Evolutionary conservation across 192 early-diverging fungal species (phyloP), one percentile per base, ranked within the genome.

Genomic region (Umbelopsis vinacea): DNA sequence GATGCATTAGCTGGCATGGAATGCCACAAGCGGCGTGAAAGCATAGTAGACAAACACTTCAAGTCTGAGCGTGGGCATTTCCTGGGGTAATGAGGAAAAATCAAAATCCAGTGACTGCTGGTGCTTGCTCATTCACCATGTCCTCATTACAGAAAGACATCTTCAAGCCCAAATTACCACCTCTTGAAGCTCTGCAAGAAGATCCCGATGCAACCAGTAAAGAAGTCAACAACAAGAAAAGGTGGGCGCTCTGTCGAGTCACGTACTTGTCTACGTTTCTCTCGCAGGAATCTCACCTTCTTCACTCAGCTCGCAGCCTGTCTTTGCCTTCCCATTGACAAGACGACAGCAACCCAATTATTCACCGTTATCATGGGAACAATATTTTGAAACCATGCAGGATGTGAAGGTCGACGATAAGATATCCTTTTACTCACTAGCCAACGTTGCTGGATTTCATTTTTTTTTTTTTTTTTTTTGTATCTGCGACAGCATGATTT

Each of bases 311-410:
- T 35, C 4, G 17, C 57, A 19, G 12, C 57, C 12, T 17, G 40
- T 63, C 22, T 52, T 53, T 23, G 47, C 35, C 35, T 7, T 53
- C 4, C 60, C 66, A 73, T 53, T 35, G 54, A 26, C 46, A 29
- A 67, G 35, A 47, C 29, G 38, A 26, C 33, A 6, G 11, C 46
- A 53, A n/a, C 29, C 45, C 3, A 45, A 73, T 6, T 83, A 83
- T 46, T 71, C 68, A 19, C 82, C 89, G 17, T 71, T 88, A 6
- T 55, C 74, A 2, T 90, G 89, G 89, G 47, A 71, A 5, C 69
- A 67, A 9, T 90, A 86, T 73, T 90, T 90, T 83, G 86, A 90
- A 15, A 76, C 78, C 12, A 75, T 75, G n/a, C 66, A 69, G 11
- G 43, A 45, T 1, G 54, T 88, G 10, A 66, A 63, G 6, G 75